Evolutionary conservation across 2,329 filamentous ascomycete genomes (phyloP).

Genomic region (Penicillium griseofulvum): DNA sequence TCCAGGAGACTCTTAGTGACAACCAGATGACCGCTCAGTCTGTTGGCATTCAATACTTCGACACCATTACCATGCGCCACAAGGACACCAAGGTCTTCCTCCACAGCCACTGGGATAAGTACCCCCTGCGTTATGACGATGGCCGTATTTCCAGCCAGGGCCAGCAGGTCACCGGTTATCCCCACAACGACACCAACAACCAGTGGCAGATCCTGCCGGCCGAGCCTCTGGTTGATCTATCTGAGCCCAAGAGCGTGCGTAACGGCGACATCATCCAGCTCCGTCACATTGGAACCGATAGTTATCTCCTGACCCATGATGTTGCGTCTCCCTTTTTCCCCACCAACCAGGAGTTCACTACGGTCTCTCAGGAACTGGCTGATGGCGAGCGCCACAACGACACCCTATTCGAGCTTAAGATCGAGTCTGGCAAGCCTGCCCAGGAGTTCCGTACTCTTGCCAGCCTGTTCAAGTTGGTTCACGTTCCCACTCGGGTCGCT

Average conservation of each 20-base stretch:
- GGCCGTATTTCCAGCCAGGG: conserved; percentile 96
- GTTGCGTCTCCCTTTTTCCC: conserved; percentile 95
- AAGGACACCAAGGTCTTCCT: conserved; percentile 97
- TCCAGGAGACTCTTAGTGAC: conserved; percentile 94
- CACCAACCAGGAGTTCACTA: conserved; percentile 98
- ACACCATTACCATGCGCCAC: conserved; percentile 82
- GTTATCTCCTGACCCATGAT: conserved; percentile 86
- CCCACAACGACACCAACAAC: conserved; percentile 98
- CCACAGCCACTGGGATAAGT: conserved; percentile 85
- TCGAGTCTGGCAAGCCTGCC: conserved; percentile 77
- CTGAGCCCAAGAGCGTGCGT: conserved; percentile 64
- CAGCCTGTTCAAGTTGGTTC: conserved; percentile 92
- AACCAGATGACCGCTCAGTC: conserved; percentile 89
- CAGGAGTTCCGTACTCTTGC: conserved; percentile 89
- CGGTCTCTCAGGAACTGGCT: conserved; percentile 69
- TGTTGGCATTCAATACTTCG: conserved; percentile 83
- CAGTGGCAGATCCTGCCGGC: conserved; percentile 88
- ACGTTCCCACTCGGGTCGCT: conserved; percentile 90
- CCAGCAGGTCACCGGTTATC: conserved; percentile 97
- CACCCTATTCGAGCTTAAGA: conserved; percentile 86
- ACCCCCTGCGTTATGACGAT: conserved; percentile 94
- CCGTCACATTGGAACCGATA: conserved; percentile 81
- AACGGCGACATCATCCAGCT: conserved; percentile 86
- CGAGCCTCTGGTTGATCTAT: conserved; percentile 51
- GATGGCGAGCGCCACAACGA: conserved; percentile 75